phyloP scores from a whole-genome alignment of 306 rosid species.

The Acmispon strigosus region DNA sequence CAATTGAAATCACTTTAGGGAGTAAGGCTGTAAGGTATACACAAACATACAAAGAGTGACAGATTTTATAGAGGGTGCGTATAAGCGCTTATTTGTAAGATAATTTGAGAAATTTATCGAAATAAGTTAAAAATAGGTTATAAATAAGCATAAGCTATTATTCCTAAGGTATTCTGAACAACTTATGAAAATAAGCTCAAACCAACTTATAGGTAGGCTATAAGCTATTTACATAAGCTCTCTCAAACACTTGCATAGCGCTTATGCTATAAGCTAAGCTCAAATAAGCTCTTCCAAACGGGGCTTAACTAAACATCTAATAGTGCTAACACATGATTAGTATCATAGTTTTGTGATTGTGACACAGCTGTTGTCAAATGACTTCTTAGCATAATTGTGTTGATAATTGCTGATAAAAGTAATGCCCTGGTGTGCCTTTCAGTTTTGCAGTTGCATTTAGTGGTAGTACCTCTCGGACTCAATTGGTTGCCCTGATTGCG shows the following conservation, averaged over 20 bases:
- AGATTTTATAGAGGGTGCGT: neutral
- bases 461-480: constrained; percentile 79
- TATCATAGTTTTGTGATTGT: neutral
- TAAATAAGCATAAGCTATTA: no score
- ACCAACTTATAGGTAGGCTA: no score
- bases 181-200: no score
- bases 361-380: constrained; percentile 19
- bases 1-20: neutral
- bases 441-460: constrained; percentile 88
- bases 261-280: no score
- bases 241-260: no score
- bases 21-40: neutral
- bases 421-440: constrained; percentile 22
- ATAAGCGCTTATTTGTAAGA: no score
- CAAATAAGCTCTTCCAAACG: no score
- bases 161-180: no score
- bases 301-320: neutral
- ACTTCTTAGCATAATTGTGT: neutral
- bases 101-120: no score
- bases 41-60: neutral
- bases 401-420: constrained; percentile 13
- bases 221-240: no score
- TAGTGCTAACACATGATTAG: neutral
- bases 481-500: constrained; percentile 87
- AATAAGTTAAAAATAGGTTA: no score